phyloP scores from a whole-genome alignment of 257 asterid genomes.

The Petunia axillaris region DNA sequence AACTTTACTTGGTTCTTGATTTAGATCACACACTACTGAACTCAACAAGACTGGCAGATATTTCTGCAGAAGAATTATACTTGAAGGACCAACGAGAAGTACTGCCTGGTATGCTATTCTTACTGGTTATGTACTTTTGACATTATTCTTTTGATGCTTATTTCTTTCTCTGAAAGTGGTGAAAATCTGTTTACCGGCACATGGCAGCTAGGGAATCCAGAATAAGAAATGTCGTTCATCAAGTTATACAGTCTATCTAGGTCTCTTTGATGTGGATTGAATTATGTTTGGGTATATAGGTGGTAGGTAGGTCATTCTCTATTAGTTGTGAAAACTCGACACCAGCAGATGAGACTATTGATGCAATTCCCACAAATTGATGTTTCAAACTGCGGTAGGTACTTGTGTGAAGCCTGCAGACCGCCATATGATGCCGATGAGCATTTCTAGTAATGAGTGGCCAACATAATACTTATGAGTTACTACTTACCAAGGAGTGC shows the following conservation, averaged over 20 bases:
- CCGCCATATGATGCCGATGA: background rate
- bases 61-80: conserved; percentile 60
- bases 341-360: background rate
- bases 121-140: conserved; percentile 17
- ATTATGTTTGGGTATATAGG: background rate
- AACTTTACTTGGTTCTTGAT: conserved; percentile 83
- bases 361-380: background rate
- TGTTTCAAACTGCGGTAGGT: background rate
- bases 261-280: background rate
- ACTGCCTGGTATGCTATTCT: conserved; percentile 59
- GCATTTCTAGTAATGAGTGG: background rate
- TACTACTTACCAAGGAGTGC: background rate
- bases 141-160: conserved; percentile 14
- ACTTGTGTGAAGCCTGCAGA: no score
- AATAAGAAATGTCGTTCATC: conserved; percentile 6
- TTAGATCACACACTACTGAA: conserved; percentile 86
- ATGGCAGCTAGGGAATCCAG: conserved; percentile 11
- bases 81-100: conserved; percentile 50
- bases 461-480: background rate
- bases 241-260: conserved; percentile 4
- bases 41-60: conserved; percentile 63
- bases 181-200: conserved; percentile 12
- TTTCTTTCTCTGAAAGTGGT: conserved; percentile 19
- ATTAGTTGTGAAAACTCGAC: background rate
- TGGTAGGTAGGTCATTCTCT: background rate